Evolutionary conservation across 805 yeast genomes (phyloP).

Genomic region (Millerozyma acaciae): DNA sequence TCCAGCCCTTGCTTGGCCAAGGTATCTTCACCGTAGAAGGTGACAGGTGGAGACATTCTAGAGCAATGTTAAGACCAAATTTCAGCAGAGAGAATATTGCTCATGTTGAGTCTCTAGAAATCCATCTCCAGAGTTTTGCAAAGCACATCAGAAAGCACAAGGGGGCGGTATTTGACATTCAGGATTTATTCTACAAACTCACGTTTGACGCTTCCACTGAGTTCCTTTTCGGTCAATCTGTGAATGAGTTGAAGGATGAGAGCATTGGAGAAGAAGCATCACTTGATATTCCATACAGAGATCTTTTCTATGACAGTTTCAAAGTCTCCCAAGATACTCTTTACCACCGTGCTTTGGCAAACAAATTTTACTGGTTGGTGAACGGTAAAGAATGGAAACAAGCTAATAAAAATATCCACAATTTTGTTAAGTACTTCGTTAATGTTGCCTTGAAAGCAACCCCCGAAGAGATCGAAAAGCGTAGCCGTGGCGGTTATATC

Average conservation of each 20-base stretch:
- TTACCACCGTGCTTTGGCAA: constrained; percentile 19
- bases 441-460: constrained; percentile 30
- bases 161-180: constrained; percentile 16
- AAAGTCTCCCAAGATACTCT: constrained; percentile 22
- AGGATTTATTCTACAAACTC: constrained; percentile 15
- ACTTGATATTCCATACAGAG: constrained; percentile 5
- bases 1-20: constrained; percentile 17
- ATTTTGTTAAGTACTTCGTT: constrained; percentile 35
- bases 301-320: constrained; percentile 23
- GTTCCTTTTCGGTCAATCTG: constrained; percentile 21
- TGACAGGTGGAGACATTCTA: constrained; percentile 19
- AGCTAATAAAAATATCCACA: constrained; percentile 27
- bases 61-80: constrained; percentile 20
- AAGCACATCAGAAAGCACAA: constrained; percentile 6
- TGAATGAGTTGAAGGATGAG: constrained; percentile 1
- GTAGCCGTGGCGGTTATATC: constrained; percentile 36
- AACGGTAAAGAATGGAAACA: constrained; percentile 23
- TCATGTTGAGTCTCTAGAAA: constrained; percentile 15
- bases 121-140: constrained; percentile 11
- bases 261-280: neutral
- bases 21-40: constrained; percentile 20
- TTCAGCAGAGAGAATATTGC: constrained; percentile 18
- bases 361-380: constrained; percentile 13
- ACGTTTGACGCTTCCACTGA: constrained; percentile 26
- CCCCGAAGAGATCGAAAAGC: constrained; percentile 27